Percentiles rank a stretch among this genome's conserved stretches.
phyloP scores from a whole-genome alignment of 495 filamentous ascomycete species.

The Penicilliopsis zonata region DNA sequence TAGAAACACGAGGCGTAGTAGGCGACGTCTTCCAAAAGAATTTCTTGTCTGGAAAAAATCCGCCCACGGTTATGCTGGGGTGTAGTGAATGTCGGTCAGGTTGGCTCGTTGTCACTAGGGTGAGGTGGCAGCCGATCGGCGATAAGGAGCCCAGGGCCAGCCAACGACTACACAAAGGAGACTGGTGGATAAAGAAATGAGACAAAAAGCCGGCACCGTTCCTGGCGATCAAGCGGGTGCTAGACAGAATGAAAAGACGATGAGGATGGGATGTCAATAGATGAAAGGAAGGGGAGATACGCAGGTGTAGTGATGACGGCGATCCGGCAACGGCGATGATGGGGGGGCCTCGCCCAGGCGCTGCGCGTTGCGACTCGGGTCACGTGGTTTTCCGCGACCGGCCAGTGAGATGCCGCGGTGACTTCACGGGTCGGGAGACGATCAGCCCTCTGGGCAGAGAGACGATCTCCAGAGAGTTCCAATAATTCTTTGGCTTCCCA shows the following conservation, averaged over 20 bases:
- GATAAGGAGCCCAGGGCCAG: slow-evolving; percentile 8
- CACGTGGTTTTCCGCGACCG: slow-evolving; percentile 20
- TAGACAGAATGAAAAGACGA: slow-evolving; percentile 1
- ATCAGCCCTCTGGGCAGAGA: neutral
- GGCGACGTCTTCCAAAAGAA: too few relatives aligned
- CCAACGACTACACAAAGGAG: slow-evolving; percentile 2
- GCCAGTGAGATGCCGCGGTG: slow-evolving; percentile 32
- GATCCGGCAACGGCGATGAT: too few relatives aligned
- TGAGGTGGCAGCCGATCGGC: slow-evolving; percentile 7
- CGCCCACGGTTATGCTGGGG: too few relatives aligned
- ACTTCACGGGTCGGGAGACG: slow-evolving; percentile 24
- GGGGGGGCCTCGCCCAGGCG: too few relatives aligned
- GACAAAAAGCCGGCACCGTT: slow-evolving; percentile 1
- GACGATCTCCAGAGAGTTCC: too few relatives aligned
- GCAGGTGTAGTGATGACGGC: too few relatives aligned
- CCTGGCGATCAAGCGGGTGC: slow-evolving; percentile 4
- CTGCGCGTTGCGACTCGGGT: slow-evolving; percentile 18
- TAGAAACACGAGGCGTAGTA: too few relatives aligned
- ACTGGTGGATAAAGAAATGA: neutral
- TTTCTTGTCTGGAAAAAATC: too few relatives aligned
- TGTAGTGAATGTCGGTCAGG: slow-evolving; percentile 1
- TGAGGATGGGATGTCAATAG: slow-evolving; percentile 1
- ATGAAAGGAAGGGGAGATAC: slow-evolving; percentile 6
- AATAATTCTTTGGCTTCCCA: too few relatives aligned
- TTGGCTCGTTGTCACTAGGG: neutral